These are phyloP conservation scores for Mantamonas sphyraenae DNA, from an alignment of 78 protist genomes.

Conservation along the genomic window DNA sequence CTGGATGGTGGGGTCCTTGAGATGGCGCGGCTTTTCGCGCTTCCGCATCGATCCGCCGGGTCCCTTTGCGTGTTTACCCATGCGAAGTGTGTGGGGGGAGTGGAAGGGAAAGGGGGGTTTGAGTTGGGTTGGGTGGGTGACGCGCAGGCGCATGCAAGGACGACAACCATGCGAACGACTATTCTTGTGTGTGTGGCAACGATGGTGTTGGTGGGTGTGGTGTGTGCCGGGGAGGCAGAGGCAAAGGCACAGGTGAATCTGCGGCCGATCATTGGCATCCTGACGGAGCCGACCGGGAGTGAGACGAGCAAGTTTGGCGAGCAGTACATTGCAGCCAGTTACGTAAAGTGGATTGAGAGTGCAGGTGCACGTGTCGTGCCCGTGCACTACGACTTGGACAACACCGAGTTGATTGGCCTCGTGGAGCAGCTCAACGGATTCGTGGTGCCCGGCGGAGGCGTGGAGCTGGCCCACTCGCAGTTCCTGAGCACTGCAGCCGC, in stretches of 20 bases:
- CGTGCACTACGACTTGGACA: not conserved
- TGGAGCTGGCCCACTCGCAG: not conserved
- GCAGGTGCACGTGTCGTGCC: conserved; percentile 14
- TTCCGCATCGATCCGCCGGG: too few species aligned
- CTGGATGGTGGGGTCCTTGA: too few species aligned
- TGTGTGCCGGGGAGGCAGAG: too few species aligned
- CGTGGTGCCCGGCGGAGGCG: conserved; percentile 7
- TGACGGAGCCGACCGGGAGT: not conserved
- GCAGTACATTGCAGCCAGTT: conserved; percentile 4
- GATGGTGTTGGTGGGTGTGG: too few species aligned
- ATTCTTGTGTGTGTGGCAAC: too few species aligned
- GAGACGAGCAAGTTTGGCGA: not conserved
- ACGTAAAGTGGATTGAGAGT: conserved; percentile 5
- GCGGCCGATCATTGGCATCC: not conserved
- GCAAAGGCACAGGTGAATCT: not conserved
- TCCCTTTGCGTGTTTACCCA: too few species aligned
- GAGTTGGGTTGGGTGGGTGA: too few species aligned
- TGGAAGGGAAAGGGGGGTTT: too few species aligned
- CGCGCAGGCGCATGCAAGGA: too few species aligned
- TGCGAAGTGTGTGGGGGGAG: too few species aligned
- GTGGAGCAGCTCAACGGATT: conserved; percentile 3
- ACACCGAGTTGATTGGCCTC: not conserved
- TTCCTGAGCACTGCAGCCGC: not conserved
- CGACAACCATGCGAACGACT: too few species aligned
- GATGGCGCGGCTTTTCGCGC: too few species aligned